Base-by-base conservation (phyloP, 1,284 basidiomycete genomes). In the Volvariella volvacea region DNA sequence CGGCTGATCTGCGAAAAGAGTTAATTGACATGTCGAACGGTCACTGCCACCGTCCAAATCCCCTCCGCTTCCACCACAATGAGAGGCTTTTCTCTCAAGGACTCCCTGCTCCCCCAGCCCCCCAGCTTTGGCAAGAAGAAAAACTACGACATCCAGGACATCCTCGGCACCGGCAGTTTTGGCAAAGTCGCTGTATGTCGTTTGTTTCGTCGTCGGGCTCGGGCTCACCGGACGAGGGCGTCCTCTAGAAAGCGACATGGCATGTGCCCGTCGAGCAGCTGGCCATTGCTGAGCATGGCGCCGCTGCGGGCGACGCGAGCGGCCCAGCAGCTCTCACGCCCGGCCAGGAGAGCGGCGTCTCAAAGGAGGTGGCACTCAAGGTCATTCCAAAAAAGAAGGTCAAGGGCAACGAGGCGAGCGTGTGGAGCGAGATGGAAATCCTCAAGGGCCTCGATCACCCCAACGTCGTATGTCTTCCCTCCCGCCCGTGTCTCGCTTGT, bases 361-460 rank as follows among this genome's bases (percentile, higher is more conserved):
- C 67, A 39, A 78, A 84, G 55, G 84, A 91, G 3, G 90, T 94
- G 2, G 92, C 92, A 14, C 65, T 93, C 42, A 93, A 92, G 66
- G 78, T 92, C 49, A 93, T 95, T 41, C 74, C 86, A 8, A 93
- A 93, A 74, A 92, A 93, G 66, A 88, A 88, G 56, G 88, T 94
- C 51, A 92, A 89, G 63, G 90, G 86, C 9, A 91, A 91, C 52
- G 87, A 89, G 61, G 78, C 70, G 42, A 83, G 78, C 48, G 90
- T 94, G 0, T 90, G 88, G 82, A 74, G 80, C 36, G 93, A 97
- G 67, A 93, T 95, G 81, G 80, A 90, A 42, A 87, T 96, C 1
- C 65, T 97, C 46, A 84, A 85, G 55, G 89, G 84, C 0, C 69
- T 96, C 38, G 78, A 92, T 57, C 91, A 95, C 61, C 82, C 86